Conservation (phyloP, 371 early-diverging fungal species). For the Parasitella parasitica region DNA sequence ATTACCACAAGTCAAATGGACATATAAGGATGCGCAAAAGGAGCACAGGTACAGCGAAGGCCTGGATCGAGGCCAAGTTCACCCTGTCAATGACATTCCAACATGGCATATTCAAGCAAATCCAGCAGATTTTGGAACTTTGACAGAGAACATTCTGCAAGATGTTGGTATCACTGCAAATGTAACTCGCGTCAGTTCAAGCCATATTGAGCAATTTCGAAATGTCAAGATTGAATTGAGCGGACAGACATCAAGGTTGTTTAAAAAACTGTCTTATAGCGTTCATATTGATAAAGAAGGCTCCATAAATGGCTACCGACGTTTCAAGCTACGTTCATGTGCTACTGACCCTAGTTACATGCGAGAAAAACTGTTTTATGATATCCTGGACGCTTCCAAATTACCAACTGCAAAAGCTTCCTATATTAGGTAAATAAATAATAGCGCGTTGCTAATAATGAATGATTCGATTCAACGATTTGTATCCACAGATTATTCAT, state of each 20-base stretch:
- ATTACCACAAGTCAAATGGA: neutral
- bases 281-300: slow-evolving; percentile 18
- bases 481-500: slow-evolving; percentile 29
- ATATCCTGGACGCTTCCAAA: slow-evolving; percentile 41
- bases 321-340: slow-evolving; percentile 39
- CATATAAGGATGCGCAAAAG: neutral
- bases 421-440: slow-evolving; percentile 32
- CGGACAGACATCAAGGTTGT: slow-evolving; percentile 38
- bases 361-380: slow-evolving; percentile 55
- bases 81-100: slow-evolving; percentile 28
- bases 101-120: slow-evolving; percentile 28
- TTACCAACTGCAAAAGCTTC: slow-evolving; percentile 44
- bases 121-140: slow-evolving; percentile 2
- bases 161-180: slow-evolving; percentile 26
- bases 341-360: slow-evolving; percentile 51
- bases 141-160: slow-evolving; percentile 28
- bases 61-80: slow-evolving; percentile 1
- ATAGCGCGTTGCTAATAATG: neutral
- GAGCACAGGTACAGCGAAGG: neutral
- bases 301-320: slow-evolving; percentile 26
- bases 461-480: too few species aligned
- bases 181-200: slow-evolving; percentile 27
- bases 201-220: neutral
- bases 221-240: slow-evolving; percentile 22
- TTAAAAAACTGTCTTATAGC: slow-evolving; percentile 34